Conservation (phyloP, 1,284 basidiomycete genomes). For the Somion occarium region DNA sequence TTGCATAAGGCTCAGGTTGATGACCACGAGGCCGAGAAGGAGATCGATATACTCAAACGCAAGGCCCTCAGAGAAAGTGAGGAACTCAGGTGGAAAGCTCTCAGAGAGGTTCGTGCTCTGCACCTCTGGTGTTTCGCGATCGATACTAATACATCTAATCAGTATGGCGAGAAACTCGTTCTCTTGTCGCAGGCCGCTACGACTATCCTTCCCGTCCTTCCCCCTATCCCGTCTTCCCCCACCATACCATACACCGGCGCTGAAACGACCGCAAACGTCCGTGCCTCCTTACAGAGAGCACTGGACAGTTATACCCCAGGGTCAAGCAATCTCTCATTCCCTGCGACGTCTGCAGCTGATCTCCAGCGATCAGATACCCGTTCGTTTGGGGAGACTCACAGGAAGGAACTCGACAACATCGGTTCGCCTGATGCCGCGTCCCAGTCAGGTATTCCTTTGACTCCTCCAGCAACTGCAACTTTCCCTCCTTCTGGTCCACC, state of each 20-base stretch:
- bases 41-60: conserved; percentile 65
- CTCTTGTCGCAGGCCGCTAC: conserved; percentile 65
- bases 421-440: conserved; percentile 29
- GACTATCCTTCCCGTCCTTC: conserved; percentile 55
- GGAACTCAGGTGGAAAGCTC: conserved; percentile 67
- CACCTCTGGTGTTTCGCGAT: not conserved
- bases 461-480: conserved; percentile 31
- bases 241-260: conserved; percentile 53
- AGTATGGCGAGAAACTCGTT: conserved; percentile 76
- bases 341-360: conserved; percentile 39
- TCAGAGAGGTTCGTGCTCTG: conserved; percentile 54
- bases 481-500: conserved; percentile 8
- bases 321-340: conserved; percentile 46
- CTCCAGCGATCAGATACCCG: conserved; percentile 65
- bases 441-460: conserved; percentile 35
- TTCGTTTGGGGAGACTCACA: conserved; percentile 79
- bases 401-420: conserved; percentile 61
- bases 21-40: conserved; percentile 60
- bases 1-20: conserved; percentile 57
- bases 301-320: conserved; percentile 73
- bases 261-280: conserved; percentile 57
- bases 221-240: conserved; percentile 54
- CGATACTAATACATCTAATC: conserved; percentile 6
- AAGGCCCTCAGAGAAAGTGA: conserved; percentile 72
- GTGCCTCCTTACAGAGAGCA: conserved; percentile 71